phyloP scores from a whole-genome alignment of 1,284 basidiomycete species.

The Fomitopsis palustris region DNA sequence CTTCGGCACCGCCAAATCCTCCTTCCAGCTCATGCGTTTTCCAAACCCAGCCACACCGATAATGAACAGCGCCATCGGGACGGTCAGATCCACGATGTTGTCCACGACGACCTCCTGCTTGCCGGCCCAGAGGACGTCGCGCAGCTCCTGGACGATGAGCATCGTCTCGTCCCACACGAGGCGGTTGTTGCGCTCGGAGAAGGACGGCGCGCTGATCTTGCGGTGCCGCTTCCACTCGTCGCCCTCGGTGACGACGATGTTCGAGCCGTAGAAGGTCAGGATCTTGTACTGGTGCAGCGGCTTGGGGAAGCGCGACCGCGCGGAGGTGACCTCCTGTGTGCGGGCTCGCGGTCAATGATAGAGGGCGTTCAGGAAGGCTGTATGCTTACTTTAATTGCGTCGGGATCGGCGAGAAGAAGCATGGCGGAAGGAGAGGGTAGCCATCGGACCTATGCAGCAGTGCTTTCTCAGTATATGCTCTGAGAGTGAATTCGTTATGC shows the following conservation, averaged over 20 bases:
- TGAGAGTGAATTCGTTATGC: too few relatives aligned
- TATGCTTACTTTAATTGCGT: conserved; percentile 15
- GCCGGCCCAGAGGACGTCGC: conserved; percentile 33
- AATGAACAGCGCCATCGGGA: conserved; percentile 55
- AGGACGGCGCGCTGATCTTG: conserved; percentile 40
- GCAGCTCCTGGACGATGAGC: conserved; percentile 33
- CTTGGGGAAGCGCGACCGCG: conserved; percentile 32
- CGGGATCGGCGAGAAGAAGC: conserved; percentile 19
- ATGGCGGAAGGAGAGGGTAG: neutral
- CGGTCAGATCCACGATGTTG: conserved; percentile 36
- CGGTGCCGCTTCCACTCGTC: conserved; percentile 61
- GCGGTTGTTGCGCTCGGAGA: conserved; percentile 47
- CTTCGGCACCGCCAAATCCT: conserved; percentile 35
- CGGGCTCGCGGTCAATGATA: neutral
- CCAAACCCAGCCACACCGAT: conserved; percentile 61
- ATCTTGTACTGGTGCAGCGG: conserved; percentile 28
- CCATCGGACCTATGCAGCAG: neutral
- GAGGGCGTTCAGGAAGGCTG: neutral
- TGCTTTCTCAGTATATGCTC: too few relatives aligned
- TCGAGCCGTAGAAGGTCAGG: conserved; percentile 40
- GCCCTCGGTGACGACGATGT: conserved; percentile 56
- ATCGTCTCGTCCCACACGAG: conserved; percentile 56
- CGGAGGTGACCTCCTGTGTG: conserved; percentile 18
- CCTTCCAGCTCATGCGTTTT: conserved; percentile 46
- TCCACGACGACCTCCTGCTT: conserved; percentile 27